Evolutionary conservation across 441 rosid species (phyloP).

Genomic region (Pelargonium cotyledonis): DNA sequence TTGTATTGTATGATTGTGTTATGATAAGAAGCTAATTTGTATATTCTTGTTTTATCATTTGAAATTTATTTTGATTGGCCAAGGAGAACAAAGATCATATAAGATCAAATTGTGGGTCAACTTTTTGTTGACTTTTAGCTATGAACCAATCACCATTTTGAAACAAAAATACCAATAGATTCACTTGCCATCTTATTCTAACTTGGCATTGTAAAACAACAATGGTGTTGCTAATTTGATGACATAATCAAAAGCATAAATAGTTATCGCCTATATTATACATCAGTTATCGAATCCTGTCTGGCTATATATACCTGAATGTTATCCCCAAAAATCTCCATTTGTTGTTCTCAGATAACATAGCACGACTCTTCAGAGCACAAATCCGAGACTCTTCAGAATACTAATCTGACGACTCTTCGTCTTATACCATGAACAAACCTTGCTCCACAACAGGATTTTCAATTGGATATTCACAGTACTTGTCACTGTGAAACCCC

Average conservation of each 20-base stretch:
- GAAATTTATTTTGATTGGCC: too few species aligned
- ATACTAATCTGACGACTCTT: too few species aligned
- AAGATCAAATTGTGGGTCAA: too few species aligned
- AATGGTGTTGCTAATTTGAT: slow-evolving; percentile 5
- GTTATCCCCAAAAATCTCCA: slow-evolving; percentile 6
- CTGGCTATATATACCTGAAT: slow-evolving; percentile 2
- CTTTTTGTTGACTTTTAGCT: too few species aligned
- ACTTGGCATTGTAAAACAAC: slow-evolving; percentile 4
- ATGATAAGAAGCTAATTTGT: too few species aligned
- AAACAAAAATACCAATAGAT: too few species aligned
- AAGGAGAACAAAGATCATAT: too few species aligned
- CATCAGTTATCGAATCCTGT: neutral
- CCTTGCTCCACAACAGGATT: slow-evolving; percentile 8
- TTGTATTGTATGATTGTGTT: too few species aligned
- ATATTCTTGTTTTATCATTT: too few species aligned
- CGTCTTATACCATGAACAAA: slow-evolving; percentile 1
- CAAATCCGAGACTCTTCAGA: too few species aligned
- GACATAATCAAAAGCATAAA: slow-evolving; percentile 6
- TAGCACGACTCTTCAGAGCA: too few species aligned
- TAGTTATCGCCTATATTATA: slow-evolving; percentile 2
- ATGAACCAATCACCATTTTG: neutral
- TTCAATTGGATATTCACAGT: neutral
- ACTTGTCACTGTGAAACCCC: slow-evolving; percentile 4
- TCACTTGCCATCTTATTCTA: slow-evolving; percentile 9
- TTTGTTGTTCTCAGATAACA: neutral